phyloP scores from a whole-genome alignment of 768 basidiomycete genomes.

The Calocybe cyanea region DNA sequence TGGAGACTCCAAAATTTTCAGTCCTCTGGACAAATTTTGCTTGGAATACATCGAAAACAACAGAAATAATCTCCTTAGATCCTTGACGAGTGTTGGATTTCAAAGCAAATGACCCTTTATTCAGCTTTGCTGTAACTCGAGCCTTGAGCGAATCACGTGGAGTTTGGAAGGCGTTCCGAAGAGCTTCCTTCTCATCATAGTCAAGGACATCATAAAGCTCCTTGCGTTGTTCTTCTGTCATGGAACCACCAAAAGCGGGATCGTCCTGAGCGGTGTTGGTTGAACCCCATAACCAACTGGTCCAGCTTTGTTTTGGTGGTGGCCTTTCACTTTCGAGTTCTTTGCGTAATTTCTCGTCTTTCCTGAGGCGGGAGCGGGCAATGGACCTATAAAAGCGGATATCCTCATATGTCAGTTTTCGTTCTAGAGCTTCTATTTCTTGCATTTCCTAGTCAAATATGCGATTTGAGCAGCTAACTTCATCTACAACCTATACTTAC shows the following conservation, averaged over 20 bases:
- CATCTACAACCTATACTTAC: slow-evolving; percentile 39
- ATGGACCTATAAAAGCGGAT: slow-evolving; percentile 97
- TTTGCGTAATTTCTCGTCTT: slow-evolving; percentile 73
- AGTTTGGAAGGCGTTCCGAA: slow-evolving; percentile 63
- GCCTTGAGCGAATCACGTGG: slow-evolving; percentile 80
- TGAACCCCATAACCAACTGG: slow-evolving; percentile 79
- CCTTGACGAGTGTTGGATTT: slow-evolving; percentile 66
- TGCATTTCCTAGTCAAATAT: slow-evolving; percentile 34
- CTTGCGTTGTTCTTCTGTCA: slow-evolving; percentile 88
- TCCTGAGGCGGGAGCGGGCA: slow-evolving; percentile 80
- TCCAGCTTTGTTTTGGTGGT: slow-evolving; percentile 55
- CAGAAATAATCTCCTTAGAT: slow-evolving; percentile 71
- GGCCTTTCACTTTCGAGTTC: slow-evolving; percentile 65
- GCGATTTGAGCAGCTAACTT: background rate
- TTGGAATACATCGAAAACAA: slow-evolving; percentile 83
- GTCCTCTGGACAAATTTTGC: slow-evolving; percentile 82
- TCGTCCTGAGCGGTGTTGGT: slow-evolving; percentile 41
- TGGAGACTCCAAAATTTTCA: slow-evolving; percentile 79
- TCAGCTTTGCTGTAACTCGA: slow-evolving; percentile 70
- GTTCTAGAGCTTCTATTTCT: slow-evolving; percentile 65
- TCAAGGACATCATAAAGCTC: slow-evolving; percentile 89
- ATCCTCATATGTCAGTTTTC: slow-evolving; percentile 87
- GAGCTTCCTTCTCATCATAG: slow-evolving; percentile 82
- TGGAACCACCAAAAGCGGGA: slow-evolving; percentile 54
- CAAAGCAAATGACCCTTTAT: slow-evolving; percentile 84